These are phyloP conservation scores for Polyporus arcularius DNA, from an alignment of 768 basidiomycete species.

Conservation along the genomic window DNA sequence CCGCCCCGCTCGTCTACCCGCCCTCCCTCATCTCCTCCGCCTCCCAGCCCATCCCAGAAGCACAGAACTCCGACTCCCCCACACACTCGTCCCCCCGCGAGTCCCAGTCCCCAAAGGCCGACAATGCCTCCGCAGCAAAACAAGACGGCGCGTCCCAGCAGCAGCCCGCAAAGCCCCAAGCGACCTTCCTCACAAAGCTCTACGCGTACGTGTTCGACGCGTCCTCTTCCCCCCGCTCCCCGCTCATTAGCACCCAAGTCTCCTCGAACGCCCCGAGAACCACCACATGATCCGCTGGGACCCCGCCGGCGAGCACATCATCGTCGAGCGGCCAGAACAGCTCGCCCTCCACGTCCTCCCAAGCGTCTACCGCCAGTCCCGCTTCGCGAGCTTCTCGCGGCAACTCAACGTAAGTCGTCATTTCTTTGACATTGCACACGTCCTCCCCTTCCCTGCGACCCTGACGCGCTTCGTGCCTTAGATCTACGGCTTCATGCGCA, in stretches of 20 bases:
- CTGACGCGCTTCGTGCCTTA: conserved; percentile 33
- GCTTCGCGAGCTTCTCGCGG: conserved; percentile 96
- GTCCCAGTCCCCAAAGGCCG: conserved; percentile 37
- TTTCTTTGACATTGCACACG: conserved; percentile 28
- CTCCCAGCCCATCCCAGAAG: conserved; percentile 20
- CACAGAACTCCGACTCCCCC: conserved; percentile 21
- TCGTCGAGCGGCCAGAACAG: conserved; percentile 92
- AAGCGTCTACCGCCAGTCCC: conserved; percentile 92
- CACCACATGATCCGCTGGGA: conserved; percentile 98
- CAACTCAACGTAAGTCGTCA: conserved; percentile 83
- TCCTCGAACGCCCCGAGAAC: conserved; percentile 89
- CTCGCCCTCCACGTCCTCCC: conserved; percentile 93
- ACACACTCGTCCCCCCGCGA: conserved; percentile 20
- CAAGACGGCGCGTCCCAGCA: conserved; percentile 44
- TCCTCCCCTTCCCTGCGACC: conserved; percentile 18
- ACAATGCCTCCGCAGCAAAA: conserved; percentile 29
- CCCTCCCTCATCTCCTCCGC: conserved; percentile 25
- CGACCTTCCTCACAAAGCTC: conserved; percentile 95
- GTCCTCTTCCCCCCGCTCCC: conserved; percentile 12
- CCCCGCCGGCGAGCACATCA: conserved; percentile 89
- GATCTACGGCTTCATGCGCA: conserved; percentile 99
- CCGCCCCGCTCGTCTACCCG: conserved; percentile 26
- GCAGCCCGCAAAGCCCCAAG: conserved; percentile 70
- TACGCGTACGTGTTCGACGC: conserved; percentile 70
- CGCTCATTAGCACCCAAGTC: conserved; percentile 42